These are phyloP conservation scores for Tuber calosporum DNA, from an alignment of 495 filamentous ascomycete species.

Conservation along the genomic window DNA sequence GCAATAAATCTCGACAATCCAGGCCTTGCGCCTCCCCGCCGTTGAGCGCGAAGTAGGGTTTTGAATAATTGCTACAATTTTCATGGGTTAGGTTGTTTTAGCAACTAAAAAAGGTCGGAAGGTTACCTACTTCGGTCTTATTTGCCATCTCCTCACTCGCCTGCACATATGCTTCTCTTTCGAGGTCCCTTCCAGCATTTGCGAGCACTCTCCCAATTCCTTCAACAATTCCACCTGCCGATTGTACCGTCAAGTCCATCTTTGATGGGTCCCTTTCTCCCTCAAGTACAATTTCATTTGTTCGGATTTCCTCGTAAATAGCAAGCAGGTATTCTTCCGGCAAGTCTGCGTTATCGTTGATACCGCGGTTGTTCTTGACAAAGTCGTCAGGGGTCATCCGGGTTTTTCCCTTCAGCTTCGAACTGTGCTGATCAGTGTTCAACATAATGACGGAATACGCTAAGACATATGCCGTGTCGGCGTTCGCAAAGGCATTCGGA, in stretches of 20 bases:
- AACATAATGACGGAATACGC: slow-evolving; percentile 95
- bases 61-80: slow-evolving; percentile 71
- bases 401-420: slow-evolving; percentile 62
- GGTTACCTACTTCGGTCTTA: slow-evolving; percentile 54
- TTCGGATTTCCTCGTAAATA: slow-evolving; percentile 86
- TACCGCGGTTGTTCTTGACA: slow-evolving; percentile 96
- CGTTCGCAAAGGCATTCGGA: slow-evolving; percentile 95
- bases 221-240: slow-evolving; percentile 65
- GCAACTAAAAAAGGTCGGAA: background rate
- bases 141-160: slow-evolving; percentile 92
- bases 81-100: background rate
- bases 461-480: slow-evolving; percentile 93
- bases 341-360: slow-evolving; percentile 91
- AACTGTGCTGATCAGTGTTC: slow-evolving; percentile 92
- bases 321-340: slow-evolving; percentile 83
- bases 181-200: slow-evolving; percentile 81
- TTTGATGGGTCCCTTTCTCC: slow-evolving; percentile 84
- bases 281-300: slow-evolving; percentile 88
- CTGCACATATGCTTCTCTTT: slow-evolving; percentile 86
- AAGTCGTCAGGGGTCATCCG: slow-evolving; percentile 96
- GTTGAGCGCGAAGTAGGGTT: slow-evolving; percentile 76
- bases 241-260: slow-evolving; percentile 56
- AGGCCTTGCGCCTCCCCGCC: slow-evolving; percentile 63
- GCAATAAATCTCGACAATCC: slow-evolving; percentile 73
- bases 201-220: slow-evolving; percentile 83